Evolutionary conservation across 2,329 filamentous ascomycete genomes (phyloP).

Genomic region (Byssothecium circinans): DNA sequence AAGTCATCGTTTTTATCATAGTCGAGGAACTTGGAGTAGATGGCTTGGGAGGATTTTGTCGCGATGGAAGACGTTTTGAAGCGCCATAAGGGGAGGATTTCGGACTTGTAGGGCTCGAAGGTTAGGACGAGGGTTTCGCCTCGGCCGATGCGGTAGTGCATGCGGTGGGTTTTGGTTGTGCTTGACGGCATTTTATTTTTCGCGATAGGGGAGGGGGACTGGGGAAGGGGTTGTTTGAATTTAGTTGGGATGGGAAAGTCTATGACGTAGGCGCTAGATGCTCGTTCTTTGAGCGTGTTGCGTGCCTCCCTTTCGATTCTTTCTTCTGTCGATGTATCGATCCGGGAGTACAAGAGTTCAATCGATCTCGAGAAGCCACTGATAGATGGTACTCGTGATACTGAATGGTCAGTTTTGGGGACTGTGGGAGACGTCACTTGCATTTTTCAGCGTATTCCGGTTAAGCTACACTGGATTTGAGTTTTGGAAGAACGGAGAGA

Average conservation of each 20-base stretch:
- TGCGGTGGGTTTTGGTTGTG: slow-evolving; percentile 40
- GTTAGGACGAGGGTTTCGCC: slow-evolving; percentile 64
- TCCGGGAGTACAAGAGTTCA: too few relatives aligned
- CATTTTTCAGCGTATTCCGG: too few relatives aligned
- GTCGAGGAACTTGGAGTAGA: slow-evolving; percentile 55
- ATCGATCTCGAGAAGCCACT: too few relatives aligned
- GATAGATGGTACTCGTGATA: too few relatives aligned
- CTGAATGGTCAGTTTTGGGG: too few relatives aligned
- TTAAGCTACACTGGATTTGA: too few relatives aligned
- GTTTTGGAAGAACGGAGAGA: too few relatives aligned
- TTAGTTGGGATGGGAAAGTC: not conserved
- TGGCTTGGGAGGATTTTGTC: slow-evolving; percentile 49
- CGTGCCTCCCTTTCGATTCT: not conserved
- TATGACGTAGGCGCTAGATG: not conserved
- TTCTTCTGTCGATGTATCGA: too few relatives aligned
- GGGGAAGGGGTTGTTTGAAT: not conserved
- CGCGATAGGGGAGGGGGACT: not conserved
- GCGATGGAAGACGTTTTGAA: slow-evolving; percentile 60
- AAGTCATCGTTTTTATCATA: slow-evolving; percentile 59
- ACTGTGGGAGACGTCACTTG: too few relatives aligned
- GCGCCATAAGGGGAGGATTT: slow-evolving; percentile 61
- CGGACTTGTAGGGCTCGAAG: slow-evolving; percentile 65
- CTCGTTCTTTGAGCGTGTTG: not conserved
- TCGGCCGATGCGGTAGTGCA: slow-evolving; percentile 60
- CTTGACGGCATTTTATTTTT: not conserved